These are phyloP conservation scores for Phytophthora vignae DNA, from an alignment of 352 stramenopile genomes.

Conservation along the genomic window DNA sequence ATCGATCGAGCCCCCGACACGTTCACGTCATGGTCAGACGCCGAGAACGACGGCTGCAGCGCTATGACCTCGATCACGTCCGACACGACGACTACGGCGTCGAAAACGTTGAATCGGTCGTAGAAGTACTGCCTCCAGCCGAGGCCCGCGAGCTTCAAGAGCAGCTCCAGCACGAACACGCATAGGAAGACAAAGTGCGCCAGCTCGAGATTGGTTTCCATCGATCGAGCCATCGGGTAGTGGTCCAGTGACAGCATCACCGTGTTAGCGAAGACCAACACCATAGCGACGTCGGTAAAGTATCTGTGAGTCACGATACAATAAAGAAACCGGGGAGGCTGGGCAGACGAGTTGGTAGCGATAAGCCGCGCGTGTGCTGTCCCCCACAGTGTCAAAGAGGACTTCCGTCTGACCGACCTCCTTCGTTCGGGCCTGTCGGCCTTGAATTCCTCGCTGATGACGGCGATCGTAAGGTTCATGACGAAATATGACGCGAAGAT, in stretches of 20 bases:
- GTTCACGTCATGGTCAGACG: neutral
- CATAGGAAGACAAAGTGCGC: conserved; percentile 74
- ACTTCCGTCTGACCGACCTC: neutral
- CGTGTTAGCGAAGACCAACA: conserved; percentile 82
- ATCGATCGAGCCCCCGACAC: conserved; percentile 16
- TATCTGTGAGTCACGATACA: conserved; percentile 51
- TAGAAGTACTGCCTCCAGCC: conserved; percentile 64
- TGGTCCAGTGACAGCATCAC: conserved; percentile 76
- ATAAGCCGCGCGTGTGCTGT: neutral
- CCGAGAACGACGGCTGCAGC: neutral
- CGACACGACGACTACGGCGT: conserved; percentile 67
- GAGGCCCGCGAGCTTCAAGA: conserved; percentile 80
- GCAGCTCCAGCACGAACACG: conserved; percentile 68
- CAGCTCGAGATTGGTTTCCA: conserved; percentile 59
- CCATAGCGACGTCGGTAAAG: conserved; percentile 60
- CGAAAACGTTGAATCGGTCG: conserved; percentile 82
- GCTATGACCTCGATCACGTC: neutral
- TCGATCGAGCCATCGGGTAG: conserved; percentile 62
- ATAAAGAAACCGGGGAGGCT: conserved; percentile 21
- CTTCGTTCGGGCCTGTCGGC: conserved; percentile 37
- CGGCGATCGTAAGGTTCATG: conserved; percentile 49
- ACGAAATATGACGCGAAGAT: conserved; percentile 91
- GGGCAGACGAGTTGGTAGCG: conserved; percentile 26
- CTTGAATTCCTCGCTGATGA: conserved; percentile 24
- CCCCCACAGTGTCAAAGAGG: neutral